These are phyloP conservation scores for Odonthalia washingtoniensis DNA, from an alignment of 31 red algal species.

Conservation along the genomic window DNA sequence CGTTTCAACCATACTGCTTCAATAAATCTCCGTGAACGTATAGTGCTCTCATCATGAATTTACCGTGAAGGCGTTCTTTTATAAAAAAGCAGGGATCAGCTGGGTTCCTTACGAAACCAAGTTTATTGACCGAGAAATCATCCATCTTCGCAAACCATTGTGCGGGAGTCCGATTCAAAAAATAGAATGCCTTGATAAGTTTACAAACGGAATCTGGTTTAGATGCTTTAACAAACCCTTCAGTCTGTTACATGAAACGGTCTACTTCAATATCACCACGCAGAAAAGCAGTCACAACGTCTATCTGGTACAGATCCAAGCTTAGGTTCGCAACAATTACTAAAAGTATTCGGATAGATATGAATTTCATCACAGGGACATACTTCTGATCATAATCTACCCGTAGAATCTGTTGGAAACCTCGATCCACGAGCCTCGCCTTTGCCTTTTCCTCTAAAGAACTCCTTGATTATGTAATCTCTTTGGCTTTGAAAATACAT, in stretches of 20 bases:
- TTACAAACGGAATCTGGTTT: background rate
- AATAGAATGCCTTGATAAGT: background rate
- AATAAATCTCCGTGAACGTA: no score
- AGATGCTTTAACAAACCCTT: background rate
- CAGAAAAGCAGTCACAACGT: conserved; percentile 1
- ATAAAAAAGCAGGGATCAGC: background rate
- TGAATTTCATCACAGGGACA: background rate
- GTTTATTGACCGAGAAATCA: background rate
- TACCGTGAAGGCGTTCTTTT: no score
- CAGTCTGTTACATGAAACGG: background rate
- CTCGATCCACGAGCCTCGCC: background rate
- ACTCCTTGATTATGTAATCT: background rate
- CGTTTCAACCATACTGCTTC: no score
- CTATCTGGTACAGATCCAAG: background rate
- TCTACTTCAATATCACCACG: background rate
- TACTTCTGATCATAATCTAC: background rate
- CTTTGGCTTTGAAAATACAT: background rate
- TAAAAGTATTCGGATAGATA: background rate
- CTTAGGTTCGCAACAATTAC: background rate
- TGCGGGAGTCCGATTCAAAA: background rate
- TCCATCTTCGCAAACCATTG: background rate
- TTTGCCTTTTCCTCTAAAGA: background rate
- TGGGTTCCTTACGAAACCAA: background rate
- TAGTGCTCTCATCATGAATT: no score
- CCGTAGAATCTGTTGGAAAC: background rate